These are phyloP conservation scores for Elsinoe perseae DNA, from an alignment of 2,329 filamentous ascomycete genomes.

Conservation along the genomic window DNA sequence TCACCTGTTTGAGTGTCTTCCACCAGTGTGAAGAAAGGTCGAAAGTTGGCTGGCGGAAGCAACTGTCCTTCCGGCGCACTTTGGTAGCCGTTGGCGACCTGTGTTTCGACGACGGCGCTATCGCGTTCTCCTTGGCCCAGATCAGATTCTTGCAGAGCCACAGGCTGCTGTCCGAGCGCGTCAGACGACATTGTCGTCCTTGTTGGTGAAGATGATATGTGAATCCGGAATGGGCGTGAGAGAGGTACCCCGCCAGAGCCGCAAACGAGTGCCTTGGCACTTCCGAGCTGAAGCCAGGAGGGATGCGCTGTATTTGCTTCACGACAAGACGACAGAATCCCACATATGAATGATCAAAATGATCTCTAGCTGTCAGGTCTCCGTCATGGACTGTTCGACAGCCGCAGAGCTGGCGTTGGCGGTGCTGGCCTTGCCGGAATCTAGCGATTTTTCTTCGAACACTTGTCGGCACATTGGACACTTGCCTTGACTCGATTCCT, in stretches of 20 bases:
- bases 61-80: constrained; percentile 20
- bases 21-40: constrained; percentile 78
- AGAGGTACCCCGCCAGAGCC: neutral
- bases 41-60: constrained; percentile 49
- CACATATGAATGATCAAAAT: neutral
- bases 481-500: constrained; percentile 84
- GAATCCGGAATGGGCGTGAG: neutral
- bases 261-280: neutral
- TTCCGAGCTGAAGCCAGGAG: neutral
- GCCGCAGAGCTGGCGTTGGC: neutral
- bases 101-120: neutral
- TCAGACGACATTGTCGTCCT: neutral
- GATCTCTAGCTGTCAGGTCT: neutral
- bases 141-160: neutral
- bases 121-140: neutral
- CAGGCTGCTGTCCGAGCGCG: neutral
- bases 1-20: constrained; percentile 65
- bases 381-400: constrained; percentile 8
- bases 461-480: constrained; percentile 87
- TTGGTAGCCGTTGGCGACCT: constrained; percentile 14
- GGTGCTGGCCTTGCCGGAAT: neutral
- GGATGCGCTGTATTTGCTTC: neutral
- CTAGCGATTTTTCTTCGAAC: constrained; percentile 4
- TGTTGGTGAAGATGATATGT: neutral
- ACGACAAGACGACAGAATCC: neutral